Conservation (phyloP, 1,139 yeast genomes). For the Pichia kudriavzevii region DNA sequence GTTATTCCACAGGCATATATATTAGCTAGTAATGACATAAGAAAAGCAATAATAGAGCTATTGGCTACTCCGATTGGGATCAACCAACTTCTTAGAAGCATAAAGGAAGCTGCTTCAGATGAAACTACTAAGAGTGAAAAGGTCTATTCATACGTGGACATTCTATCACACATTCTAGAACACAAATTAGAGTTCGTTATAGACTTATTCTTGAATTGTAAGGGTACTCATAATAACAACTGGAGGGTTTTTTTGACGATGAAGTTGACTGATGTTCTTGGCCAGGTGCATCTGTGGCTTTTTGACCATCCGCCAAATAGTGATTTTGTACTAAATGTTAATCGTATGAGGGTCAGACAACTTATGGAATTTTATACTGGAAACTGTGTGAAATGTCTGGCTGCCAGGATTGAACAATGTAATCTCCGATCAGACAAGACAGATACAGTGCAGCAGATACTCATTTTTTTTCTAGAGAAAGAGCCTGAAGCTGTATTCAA, state of each 20-base stretch:
- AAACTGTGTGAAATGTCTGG: not conserved
- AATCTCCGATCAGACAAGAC: not conserved
- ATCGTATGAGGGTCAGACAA: not conserved
- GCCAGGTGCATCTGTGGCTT: slow-evolving; percentile 3
- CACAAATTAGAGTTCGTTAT: not conserved
- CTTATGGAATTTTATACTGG: slow-evolving; percentile 1
- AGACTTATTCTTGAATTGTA: not conserved
- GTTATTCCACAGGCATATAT: slow-evolving; percentile 14
- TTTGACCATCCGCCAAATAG: slow-evolving; percentile 3
- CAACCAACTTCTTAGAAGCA: slow-evolving; percentile 5
- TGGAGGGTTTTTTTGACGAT: slow-evolving; percentile 6
- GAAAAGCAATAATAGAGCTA: slow-evolving; percentile 3
- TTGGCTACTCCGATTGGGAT: slow-evolving; percentile 3
- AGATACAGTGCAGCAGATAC: not conserved
- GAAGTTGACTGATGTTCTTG: slow-evolving; percentile 7
- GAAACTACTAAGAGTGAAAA: not conserved
- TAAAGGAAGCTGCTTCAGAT: not conserved
- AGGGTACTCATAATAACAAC: not conserved
- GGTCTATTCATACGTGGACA: slow-evolving; percentile 3
- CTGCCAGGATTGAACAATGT: not conserved
- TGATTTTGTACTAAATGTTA: not conserved
- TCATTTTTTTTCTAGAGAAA: slow-evolving; percentile 2
- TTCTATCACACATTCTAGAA: slow-evolving; percentile 3
- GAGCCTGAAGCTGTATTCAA: slow-evolving; percentile 1
- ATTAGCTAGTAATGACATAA: slow-evolving; percentile 5